Conservation (phyloP, 1,284 basidiomycete genomes). For the Puccinia horiana region DNA sequence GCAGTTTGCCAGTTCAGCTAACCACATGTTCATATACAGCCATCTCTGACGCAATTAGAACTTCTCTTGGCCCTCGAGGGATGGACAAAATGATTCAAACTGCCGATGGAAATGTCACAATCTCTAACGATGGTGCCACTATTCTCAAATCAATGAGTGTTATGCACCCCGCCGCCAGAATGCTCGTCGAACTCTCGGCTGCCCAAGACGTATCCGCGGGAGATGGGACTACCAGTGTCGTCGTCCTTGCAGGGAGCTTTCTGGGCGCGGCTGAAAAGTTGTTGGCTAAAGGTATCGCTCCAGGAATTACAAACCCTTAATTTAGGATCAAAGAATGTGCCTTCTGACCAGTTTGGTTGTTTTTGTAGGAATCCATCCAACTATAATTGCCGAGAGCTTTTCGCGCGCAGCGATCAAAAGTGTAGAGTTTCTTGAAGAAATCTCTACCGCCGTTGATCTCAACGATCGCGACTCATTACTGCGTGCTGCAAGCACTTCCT, state of each 20-base stretch:
- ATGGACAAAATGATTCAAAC: conserved; percentile 99
- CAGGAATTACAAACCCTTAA: not conserved
- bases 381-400: conserved; percentile 95
- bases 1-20: not conserved
- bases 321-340: not conserved
- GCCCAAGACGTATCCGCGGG: conserved; percentile 99
- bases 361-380: conserved; percentile 78
- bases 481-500: conserved; percentile 87
- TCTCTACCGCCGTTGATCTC: conserved; percentile 89
- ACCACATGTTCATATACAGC: conserved; percentile 64
- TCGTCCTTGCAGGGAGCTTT: conserved; percentile 90
- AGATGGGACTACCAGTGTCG: conserved; percentile 98
- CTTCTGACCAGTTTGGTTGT: not conserved
- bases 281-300: conserved; percentile 73
- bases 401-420: conserved; percentile 86
- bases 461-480: conserved; percentile 82
- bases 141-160: conserved; percentile 97
- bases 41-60: conserved; percentile 95
- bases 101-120: conserved; percentile 89
- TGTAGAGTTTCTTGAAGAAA: conserved; percentile 89
- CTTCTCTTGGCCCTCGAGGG: conserved; percentile 92
- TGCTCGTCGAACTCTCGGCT: conserved; percentile 96
- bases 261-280: conserved; percentile 95
- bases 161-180: conserved; percentile 95
- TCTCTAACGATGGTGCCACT: conserved; percentile 98